phyloP scores from a whole-genome alignment of 1,284 basidiomycete species.

The Athelia psychrophila region DNA sequence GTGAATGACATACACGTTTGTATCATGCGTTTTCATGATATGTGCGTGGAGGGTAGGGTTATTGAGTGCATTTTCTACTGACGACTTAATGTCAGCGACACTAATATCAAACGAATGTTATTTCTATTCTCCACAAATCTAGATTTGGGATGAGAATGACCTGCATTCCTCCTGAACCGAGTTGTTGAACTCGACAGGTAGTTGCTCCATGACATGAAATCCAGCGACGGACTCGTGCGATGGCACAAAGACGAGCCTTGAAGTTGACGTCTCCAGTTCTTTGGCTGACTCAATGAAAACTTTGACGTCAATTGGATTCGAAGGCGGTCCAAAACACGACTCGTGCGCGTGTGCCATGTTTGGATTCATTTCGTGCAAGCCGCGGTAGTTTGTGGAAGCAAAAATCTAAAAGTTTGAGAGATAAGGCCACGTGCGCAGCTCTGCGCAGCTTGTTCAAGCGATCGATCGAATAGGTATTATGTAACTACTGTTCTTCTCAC shows the following conservation, averaged over 20 bases:
- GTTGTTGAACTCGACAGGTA: conserved; percentile 23
- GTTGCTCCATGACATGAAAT: conserved; percentile 20
- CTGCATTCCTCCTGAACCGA: conserved; percentile 39
- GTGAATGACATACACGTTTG: conserved; percentile 42
- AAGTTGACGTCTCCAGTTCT: background rate
- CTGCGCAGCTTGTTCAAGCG: no score
- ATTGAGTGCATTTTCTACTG: conserved; percentile 46
- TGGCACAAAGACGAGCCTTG: background rate
- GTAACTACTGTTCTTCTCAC: no score
- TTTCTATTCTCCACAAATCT: background rate
- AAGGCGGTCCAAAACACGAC: background rate
- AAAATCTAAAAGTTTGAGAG: conserved; percentile 9
- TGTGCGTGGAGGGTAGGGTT: conserved; percentile 58
- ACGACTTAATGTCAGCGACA: conserved; percentile 48
- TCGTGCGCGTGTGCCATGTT: background rate
- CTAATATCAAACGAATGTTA: conserved; percentile 31
- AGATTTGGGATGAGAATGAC: conserved; percentile 23
- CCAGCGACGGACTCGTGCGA: conserved; percentile 7
- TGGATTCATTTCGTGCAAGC: background rate
- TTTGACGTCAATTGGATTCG: background rate
- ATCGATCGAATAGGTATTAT: no score
- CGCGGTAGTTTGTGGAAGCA: conserved; percentile 4
- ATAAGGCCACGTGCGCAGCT: no score
- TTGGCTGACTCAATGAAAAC: background rate
- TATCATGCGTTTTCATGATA: conserved; percentile 51